Percentiles rank a stretch among this genome's conserved stretches.
Evolutionary conservation across 179 eudicot species (phyloP).

Genomic region (Corrigiola litoralis): DNA sequence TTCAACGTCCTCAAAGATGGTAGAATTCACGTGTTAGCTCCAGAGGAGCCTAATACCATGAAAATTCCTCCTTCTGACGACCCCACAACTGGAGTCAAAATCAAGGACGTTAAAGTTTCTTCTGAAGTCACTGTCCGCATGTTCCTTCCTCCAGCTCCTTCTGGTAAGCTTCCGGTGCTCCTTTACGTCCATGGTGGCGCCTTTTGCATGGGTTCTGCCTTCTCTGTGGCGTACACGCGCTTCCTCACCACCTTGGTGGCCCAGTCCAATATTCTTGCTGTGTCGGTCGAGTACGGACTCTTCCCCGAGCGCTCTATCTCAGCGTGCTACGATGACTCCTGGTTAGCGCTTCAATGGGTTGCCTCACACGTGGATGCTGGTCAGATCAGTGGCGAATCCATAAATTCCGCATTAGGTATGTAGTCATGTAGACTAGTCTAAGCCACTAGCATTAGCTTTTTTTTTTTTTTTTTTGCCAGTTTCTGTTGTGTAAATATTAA

Average conservation of each 20-base stretch:
- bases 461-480: too few relatives aligned
- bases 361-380: slow-evolving; percentile 25
- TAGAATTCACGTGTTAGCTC: slow-evolving; percentile 1
- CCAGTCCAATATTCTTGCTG: slow-evolving; percentile 20
- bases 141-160: slow-evolving; percentile 17
- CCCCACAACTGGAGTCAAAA: slow-evolving; percentile 16
- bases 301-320: slow-evolving; percentile 28
- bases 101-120: slow-evolving; percentile 25
- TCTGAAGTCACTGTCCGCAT: slow-evolving; percentile 20
- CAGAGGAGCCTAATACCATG: not conserved
- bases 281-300: slow-evolving; percentile 42
- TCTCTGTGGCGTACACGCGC: slow-evolving; percentile 23
- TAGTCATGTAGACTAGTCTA: too few relatives aligned
- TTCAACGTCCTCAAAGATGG: slow-evolving; percentile 15
- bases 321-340: slow-evolving; percentile 39
- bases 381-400: too few relatives aligned
- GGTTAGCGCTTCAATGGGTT: slow-evolving; percentile 35
- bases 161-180: slow-evolving; percentile 24
- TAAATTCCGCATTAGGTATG: too few relatives aligned
- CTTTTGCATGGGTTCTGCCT: slow-evolving; percentile 35
- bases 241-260: slow-evolving; percentile 16
- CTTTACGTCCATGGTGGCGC: slow-evolving; percentile 44
- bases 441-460: too few relatives aligned
- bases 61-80: slow-evolving; percentile 22
- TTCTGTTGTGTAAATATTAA: not conserved